Evolutionary conservation across 306 rosid species (phyloP).

Genomic region (Fragaria ananassa): DNA sequence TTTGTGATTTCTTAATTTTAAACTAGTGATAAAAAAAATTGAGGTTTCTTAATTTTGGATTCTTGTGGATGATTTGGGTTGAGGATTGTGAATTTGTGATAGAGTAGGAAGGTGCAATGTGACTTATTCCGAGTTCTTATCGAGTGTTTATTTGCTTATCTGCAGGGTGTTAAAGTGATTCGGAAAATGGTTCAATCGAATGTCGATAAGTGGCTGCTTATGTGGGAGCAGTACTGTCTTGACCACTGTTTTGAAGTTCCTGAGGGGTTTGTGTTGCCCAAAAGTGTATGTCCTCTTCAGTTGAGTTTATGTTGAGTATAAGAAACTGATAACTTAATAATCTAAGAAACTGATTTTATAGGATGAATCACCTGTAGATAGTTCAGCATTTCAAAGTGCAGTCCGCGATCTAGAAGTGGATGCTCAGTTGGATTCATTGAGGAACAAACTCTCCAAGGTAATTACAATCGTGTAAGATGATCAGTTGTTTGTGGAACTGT

Average conservation of each 20-base stretch:
- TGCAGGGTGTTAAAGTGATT: slow-evolving; percentile 54
- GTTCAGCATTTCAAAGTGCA: slow-evolving; percentile 24
- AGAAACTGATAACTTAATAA: no score
- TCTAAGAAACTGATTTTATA: slow-evolving; percentile 19
- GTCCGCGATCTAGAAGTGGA: slow-evolving; percentile 47
- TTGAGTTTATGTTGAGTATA: no score
- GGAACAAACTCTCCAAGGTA: slow-evolving; percentile 57
- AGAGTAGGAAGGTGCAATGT: neutral
- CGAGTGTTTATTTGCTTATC: neutral
- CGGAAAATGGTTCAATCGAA: slow-evolving; percentile 48
- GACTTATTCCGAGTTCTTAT: neutral
- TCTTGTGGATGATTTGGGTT: neutral
- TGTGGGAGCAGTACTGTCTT: slow-evolving; percentile 80
- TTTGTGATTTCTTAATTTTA: neutral
- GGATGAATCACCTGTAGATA: slow-evolving; percentile 46
- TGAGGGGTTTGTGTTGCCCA: slow-evolving; percentile 53
- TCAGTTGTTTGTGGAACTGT: slow-evolving; percentile 10
- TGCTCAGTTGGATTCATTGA: slow-evolving; percentile 58
- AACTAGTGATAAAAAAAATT: neutral
- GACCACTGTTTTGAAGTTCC: slow-evolving; percentile 71
- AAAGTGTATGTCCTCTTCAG: slow-evolving; percentile 39
- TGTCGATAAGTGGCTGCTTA: slow-evolving; percentile 51
- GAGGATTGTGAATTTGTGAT: neutral
- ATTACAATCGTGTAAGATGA: slow-evolving; percentile 6
- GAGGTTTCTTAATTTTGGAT: neutral